phyloP scores from a whole-genome alignment of 2,329 filamentous ascomycete species.

The Fusarium penzigii region DNA sequence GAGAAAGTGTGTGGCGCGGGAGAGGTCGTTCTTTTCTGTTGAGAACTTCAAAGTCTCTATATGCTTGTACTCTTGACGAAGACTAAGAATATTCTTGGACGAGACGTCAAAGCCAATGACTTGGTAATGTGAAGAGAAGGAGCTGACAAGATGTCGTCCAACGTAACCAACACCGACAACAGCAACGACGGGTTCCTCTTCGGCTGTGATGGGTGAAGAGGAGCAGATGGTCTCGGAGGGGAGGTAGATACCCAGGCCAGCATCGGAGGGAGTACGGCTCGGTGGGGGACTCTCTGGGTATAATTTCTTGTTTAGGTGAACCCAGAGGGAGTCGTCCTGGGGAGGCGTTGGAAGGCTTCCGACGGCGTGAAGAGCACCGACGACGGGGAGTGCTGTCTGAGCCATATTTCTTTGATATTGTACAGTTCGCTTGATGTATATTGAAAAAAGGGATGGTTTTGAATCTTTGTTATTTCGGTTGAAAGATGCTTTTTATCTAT shows the following conservation, averaged over 20 bases:
- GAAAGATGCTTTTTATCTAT: not conserved
- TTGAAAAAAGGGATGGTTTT: not conserved
- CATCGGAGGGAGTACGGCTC: constrained; percentile 6
- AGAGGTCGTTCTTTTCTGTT: constrained; percentile 35
- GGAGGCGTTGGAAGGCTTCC: constrained; percentile 1
- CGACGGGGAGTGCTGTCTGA: constrained; percentile 2
- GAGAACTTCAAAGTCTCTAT: constrained; percentile 32
- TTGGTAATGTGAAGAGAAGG: constrained; percentile 41
- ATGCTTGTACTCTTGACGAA: constrained; percentile 29
- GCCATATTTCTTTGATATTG: not conserved
- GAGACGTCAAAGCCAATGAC: constrained; percentile 51
- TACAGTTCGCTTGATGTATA: not conserved
- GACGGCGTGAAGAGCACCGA: not conserved
- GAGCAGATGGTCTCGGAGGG: not conserved
- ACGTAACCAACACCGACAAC: constrained; percentile 56
- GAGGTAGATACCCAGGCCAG: not conserved
- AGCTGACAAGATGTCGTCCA: constrained; percentile 46
- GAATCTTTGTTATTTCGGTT: not conserved
- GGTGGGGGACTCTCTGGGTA: constrained; percentile 15
- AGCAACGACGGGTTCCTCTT: constrained; percentile 38
- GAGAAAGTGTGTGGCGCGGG: constrained; percentile 49
- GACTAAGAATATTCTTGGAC: constrained; percentile 33
- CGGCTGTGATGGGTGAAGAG: not conserved
- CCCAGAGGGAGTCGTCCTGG: constrained; percentile 9
- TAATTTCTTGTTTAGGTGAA: constrained; percentile 6